Conservation (phyloP, 768 basidiomycete species). For the Pisolithus tinctorius region DNA sequence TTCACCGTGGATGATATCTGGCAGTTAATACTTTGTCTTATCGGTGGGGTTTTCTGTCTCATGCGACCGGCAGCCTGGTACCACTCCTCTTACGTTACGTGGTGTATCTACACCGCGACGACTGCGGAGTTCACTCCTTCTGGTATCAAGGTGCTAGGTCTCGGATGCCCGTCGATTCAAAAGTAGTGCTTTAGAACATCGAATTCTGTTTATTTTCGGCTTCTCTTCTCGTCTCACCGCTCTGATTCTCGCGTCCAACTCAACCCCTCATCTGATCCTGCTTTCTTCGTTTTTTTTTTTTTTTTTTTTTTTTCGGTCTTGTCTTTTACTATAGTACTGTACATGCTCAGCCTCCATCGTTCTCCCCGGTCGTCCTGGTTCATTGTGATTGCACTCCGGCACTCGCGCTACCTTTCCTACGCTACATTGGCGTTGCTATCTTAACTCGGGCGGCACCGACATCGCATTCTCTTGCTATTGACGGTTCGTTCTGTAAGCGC, state of each 20-base stretch:
- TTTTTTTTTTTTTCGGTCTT: background rate
- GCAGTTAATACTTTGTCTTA: background rate
- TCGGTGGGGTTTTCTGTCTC: background rate
- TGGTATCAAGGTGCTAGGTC: background rate
- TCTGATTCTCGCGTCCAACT: background rate
- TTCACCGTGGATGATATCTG: background rate
- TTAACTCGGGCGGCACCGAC: background rate
- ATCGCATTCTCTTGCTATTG: background rate
- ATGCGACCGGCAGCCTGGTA: background rate
- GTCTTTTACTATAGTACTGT: slow-evolving; percentile 1
- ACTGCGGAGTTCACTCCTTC: background rate
- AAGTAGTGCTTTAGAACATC: background rate
- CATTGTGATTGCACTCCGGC: background rate
- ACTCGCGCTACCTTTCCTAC: background rate
- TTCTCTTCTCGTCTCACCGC: background rate
- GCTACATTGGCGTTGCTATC: background rate
- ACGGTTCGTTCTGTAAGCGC: background rate
- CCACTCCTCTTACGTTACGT: background rate
- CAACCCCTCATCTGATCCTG: background rate
- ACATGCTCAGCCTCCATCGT: slow-evolving; percentile 1
- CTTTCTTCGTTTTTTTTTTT: background rate
- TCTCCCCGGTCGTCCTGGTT: background rate
- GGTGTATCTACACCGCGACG: background rate
- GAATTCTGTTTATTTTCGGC: background rate
- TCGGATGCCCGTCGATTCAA: background rate